Percentiles rank a stretch among this genome's conserved stretches.
phyloP scores from a whole-genome alignment of 2,329 filamentous ascomycete species.

The Penicillium sp. region DNA sequence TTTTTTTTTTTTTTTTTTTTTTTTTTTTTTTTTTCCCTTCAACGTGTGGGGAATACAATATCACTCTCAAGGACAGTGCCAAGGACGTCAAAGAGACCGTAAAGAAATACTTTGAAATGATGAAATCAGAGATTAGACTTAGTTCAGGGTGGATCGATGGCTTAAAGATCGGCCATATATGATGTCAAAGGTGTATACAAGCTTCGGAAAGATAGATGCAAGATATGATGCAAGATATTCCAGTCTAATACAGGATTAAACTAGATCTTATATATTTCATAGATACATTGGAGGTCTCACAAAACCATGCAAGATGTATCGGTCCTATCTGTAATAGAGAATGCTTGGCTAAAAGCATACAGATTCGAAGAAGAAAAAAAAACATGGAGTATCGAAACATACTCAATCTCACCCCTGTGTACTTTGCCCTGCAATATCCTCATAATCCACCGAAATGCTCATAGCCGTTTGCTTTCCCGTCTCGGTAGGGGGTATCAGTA shows the following conservation, averaged over 20 bases:
- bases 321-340: slow-evolving; percentile 4
- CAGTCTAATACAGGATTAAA: not conserved
- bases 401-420: not conserved
- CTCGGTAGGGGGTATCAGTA: not conserved
- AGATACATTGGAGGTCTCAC: not conserved
- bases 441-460: not conserved
- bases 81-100: not conserved
- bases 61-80: not conserved
- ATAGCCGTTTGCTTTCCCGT: not conserved
- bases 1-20: too few species aligned
- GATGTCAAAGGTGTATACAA: slow-evolving; percentile 8
- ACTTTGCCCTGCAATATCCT: not conserved
- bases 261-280: not conserved
- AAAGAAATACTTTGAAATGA: not conserved
- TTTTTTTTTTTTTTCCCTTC: too few species aligned
- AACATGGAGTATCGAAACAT: not conserved
- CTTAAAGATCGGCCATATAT: slow-evolving; percentile 7
- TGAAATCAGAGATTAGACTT: slow-evolving; percentile 3
- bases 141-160: slow-evolving; percentile 8
- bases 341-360: slow-evolving; percentile 6
- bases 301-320: not conserved
- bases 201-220: not conserved
- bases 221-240: not conserved
- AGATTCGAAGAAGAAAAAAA: not conserved
- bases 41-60: not conserved